Evolutionary conservation across 202 grass and related monocot species (phyloP).

Genomic region (Dendrocalamus latiflorus): DNA sequence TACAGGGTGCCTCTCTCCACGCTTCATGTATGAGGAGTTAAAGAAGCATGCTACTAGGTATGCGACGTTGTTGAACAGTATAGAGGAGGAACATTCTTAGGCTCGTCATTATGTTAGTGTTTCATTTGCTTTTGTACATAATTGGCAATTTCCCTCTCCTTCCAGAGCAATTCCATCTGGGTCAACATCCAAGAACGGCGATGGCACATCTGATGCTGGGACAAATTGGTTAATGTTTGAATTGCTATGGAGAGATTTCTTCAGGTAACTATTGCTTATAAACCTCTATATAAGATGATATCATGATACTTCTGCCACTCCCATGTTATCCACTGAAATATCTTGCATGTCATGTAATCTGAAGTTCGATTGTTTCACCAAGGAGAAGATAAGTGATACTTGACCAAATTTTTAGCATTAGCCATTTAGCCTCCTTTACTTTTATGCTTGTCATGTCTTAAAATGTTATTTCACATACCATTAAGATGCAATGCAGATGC

Average conservation of each 20-base stretch:
- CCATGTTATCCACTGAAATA: neutral
- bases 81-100: neutral
- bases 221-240: constrained; percentile 97
- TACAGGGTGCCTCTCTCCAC: constrained; percentile 83
- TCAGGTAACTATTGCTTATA: constrained; percentile 53
- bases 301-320: neutral
- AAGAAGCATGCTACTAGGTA: constrained; percentile 85
- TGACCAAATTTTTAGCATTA: neutral
- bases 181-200: constrained; percentile 37
- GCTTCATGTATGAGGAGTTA: constrained; percentile 92
- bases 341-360: neutral
- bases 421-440: neutral
- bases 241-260: constrained; percentile 98
- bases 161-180: constrained; percentile 47
- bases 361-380: neutral
- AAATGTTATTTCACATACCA: neutral
- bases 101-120: neutral
- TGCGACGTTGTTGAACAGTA: neutral
- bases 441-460: neutral
- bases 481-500: neutral
- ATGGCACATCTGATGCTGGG: constrained; percentile 51
- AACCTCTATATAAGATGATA: neutral
- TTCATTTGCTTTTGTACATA: neutral
- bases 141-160: neutral
- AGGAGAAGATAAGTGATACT: neutral